Evolutionary conservation across 352 stramenopile genomes (phyloP), one percentile per base, ranked within the genome.

Genomic region (Phytophthora boehmeriae): DNA sequence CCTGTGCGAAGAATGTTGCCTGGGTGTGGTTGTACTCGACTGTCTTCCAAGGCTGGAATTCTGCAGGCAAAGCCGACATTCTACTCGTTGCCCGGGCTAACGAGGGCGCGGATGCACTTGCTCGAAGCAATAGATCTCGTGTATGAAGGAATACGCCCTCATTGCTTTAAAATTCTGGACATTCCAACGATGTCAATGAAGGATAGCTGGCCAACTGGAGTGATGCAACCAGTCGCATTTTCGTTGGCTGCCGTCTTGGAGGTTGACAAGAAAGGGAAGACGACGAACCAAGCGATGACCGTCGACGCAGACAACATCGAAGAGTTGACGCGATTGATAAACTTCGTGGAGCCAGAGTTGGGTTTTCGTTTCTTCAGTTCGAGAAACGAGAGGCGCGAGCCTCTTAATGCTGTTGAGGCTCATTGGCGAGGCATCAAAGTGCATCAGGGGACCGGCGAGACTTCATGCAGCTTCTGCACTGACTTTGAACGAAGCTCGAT

Each of bases 181-280:
- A 30, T 30, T 6, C 25, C 25, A 30, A 30, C 25, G 6, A 30
- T 30, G 25, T 30, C 25, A 6, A 30, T 30, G 25, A 30, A 30
- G 25, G 25, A 30, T 6, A 3, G 6, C 3, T 30, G 25, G 25
- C 25, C 25, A 30, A 30, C 25, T 30, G 25, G 25, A 30, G 32
- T 39, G 11, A 28, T 58, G 51, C 51, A 58, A 17, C 51, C 51
- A 10, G 22, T 58, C 17, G 38, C 48, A 9, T 58, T 49, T 22
- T 58, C 51, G 36, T 39, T 58, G 17, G 25, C 27, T 30, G 51
- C 41, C 39, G 51, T 10, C 11, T 16, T 58, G 8, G 36, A n/a
- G 48, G 17, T 49, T 49, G 27, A 17, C 39, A 17, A 36, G 51
- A 20, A 13, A 5, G 2, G 20, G 6, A 20, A 16, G 10, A 20